Evolutionary conservation across 2,329 filamentous ascomycete genomes (phyloP), one percentile per base, ranked within the genome.

Genomic region (Sclerotinia borealis): DNA sequence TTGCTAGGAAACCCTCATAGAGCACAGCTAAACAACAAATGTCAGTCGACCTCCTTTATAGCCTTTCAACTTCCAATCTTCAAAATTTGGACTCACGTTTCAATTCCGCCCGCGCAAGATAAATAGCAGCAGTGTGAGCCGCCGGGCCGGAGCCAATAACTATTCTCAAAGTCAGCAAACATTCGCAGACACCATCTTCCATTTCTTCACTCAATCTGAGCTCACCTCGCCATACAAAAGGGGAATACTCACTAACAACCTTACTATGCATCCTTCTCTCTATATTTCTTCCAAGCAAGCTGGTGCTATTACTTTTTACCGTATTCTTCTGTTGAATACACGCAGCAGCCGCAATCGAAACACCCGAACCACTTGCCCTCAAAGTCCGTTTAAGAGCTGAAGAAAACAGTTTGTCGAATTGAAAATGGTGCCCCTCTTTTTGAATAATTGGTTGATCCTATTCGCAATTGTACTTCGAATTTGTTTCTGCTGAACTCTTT

Each of bases 1-100:
- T 95, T 72, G 95, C 95, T 77, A 99, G 87, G 84, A 99, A 96
- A 71, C 95, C 95, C 80, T 99, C 95, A 76, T 98, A 99, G 70
- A 99, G 83, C 67, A 97, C 90, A 67, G 95, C 86, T 74, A 61
- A 34, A 47, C 6, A 22, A 13, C n/a, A 8, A 34, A 31, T 8
- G 52, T 34, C 39, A 45, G 27, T 19, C 4, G 9, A 43, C n/a
- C 13, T 3, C 48, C 61, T 68, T 63, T 63, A 86, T 67, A n/a
- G 10, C 4, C n/a, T 27, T 29, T 25, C 47, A 8, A 25, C 3
- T 43, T 41, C 29, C 37, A 2, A 43, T 25, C 27, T 27, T 22
- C 27, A 37, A n/a, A 17, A 19, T 19, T 27, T 52, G 15, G 15
- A 69, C 70, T 84, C 49, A 72, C 72, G 95, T 79, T 96, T 91